phyloP scores from a whole-genome alignment of 257 asterid species.

The Salvia miltiorrhiza region DNA sequence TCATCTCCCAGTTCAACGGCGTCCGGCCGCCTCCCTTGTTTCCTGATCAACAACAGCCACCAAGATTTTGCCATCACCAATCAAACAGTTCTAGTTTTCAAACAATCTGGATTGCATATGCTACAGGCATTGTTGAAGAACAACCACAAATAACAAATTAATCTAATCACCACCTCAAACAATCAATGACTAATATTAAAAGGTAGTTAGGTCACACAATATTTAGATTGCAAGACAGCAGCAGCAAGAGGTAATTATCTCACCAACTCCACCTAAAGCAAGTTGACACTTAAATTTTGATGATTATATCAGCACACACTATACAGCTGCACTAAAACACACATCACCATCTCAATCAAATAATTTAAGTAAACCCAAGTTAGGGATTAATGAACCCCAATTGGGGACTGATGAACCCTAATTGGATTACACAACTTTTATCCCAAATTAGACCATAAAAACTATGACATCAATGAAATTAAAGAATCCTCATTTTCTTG shows the following conservation, averaged over 20 bases:
- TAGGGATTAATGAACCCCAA: too few species aligned
- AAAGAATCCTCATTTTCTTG: background rate
- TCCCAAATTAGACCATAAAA: background rate
- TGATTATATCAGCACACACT: too few species aligned
- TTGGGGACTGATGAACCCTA: too few species aligned
- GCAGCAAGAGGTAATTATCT: slow-evolving; percentile 5
- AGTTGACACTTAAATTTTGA: slow-evolving; percentile 9
- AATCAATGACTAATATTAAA: too few species aligned
- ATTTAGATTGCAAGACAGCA: background rate
- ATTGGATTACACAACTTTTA: too few species aligned
- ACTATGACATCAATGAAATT: background rate
- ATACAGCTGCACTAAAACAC: background rate
- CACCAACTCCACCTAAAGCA: slow-evolving; percentile 31
- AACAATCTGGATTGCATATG: background rate
- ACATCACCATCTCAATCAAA: background rate
- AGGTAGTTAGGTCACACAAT: background rate
- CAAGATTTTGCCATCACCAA: background rate
- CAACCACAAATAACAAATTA: too few species aligned
- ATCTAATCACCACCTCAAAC: too few species aligned
- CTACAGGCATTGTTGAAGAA: background rate
- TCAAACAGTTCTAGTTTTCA: background rate
- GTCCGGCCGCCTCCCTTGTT: slow-evolving; percentile 72
- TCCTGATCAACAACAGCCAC: slow-evolving; percentile 31
- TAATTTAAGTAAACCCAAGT: background rate
- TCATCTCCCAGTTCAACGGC: slow-evolving; percentile 68